phyloP scores from a whole-genome alignment of 2,329 filamentous ascomycete species.

The Canariomyces notabilis region DNA sequence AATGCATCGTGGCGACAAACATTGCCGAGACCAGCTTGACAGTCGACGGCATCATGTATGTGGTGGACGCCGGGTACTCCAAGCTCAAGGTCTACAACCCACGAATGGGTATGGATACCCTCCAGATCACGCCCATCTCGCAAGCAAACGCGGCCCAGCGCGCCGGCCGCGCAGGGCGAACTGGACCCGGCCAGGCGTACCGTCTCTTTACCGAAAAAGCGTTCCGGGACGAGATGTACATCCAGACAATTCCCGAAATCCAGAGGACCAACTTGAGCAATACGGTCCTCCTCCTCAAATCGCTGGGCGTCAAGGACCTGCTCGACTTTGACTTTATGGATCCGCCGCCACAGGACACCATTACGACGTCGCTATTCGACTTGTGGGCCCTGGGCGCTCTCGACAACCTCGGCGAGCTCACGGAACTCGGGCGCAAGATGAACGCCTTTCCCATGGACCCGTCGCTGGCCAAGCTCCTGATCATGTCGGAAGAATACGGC shows the following conservation, averaged over 20 bases:
- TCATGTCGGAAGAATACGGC: constrained; percentile 81
- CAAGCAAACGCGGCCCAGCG: constrained; percentile 94
- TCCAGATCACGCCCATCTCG: constrained; percentile 95
- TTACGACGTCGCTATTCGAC: constrained; percentile 94
- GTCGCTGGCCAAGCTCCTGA: constrained; percentile 87
- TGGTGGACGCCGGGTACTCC: constrained; percentile 92
- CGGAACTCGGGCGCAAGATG: constrained; percentile 83
- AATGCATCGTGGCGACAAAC: constrained; percentile 97
- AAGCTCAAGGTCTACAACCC: constrained; percentile 99
- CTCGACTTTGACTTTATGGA: constrained; percentile 99
- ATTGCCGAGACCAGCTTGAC: constrained; percentile 98
- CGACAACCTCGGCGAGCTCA: constrained; percentile 90
- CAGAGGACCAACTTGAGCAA: constrained; percentile 95
- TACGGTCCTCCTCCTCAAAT: constrained; percentile 90
- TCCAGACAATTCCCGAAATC: constrained; percentile 96
- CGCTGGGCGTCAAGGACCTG: constrained; percentile 86
- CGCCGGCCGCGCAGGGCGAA: constrained; percentile 87
- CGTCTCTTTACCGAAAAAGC: constrained; percentile 91
- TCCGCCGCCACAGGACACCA: constrained; percentile 94
- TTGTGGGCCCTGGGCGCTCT: constrained; percentile 92
- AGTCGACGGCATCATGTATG: constrained; percentile 98
- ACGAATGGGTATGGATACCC: constrained; percentile 97
- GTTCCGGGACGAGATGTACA: constrained; percentile 92
- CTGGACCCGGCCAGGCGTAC: constrained; percentile 91
- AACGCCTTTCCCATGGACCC: constrained; percentile 98